Base-by-base conservation (phyloP, 345 rosid species). In the Linum usitatissimum region DNA sequence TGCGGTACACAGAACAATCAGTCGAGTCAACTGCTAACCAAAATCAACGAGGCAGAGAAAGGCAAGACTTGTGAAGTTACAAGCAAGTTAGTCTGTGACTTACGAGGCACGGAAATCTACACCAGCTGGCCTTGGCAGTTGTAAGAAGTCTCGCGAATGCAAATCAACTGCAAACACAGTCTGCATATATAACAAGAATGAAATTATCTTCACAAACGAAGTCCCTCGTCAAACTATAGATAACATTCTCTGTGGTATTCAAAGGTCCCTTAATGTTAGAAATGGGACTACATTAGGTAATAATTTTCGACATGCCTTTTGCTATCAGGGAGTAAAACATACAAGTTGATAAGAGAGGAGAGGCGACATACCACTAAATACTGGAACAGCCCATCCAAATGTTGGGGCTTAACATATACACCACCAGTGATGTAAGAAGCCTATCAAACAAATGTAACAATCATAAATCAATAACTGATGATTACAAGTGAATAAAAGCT, bases 41-140 rank as follows among this genome's bases (percentile, higher is more conserved):
- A 9, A 73, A 34, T 58, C 17, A 18, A 57, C 20, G 15, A 14
- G 59, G 20, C 12, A 19, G 49, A 2, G 15, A 6, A 10, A 10
- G 51, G 19, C 6, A 15, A 34, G n/a, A 34, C 6, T 30, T 6
- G 83, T 6, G 36, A 18, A 8, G n/a, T 30, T 17, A 23, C 40
- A 62, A 62, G 39, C 4, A 60, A 39, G 20, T 23, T 9, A 36
- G 7, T 34, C 19, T 64, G 7, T 19, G 14, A 79, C 98, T 70
- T 77, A 92, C 97, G 94, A 89, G 64, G 97, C 97, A 5, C 94
- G 90, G 19, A 92, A 92, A 84, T 92, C 98, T 18, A 92, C 94
- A 20, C 91, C 97, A 14, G 79, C 84, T 30, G 98, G 91, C 82
- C 86, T 89, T 9, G 96, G 97, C 73, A 92, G 95, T 78, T 87